These are phyloP conservation scores for Pseudogymnoascus sp. DNA, from an alignment of 2,329 filamentous ascomycete species.

Conservation along the genomic window DNA sequence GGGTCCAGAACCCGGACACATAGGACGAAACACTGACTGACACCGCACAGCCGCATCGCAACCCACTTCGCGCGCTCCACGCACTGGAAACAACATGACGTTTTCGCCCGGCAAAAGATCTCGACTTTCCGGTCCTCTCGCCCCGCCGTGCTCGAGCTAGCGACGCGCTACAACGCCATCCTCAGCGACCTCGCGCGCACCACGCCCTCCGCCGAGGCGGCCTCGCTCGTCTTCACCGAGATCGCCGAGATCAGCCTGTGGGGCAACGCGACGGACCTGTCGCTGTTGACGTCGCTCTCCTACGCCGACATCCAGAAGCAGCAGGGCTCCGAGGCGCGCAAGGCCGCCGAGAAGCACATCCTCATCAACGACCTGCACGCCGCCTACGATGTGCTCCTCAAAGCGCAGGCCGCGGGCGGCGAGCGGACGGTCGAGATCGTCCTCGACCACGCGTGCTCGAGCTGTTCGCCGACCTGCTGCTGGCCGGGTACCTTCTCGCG, in stretches of 20 bases:
- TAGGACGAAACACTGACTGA: constrained; percentile 18
- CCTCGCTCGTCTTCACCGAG: constrained; percentile 75
- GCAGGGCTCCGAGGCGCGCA: constrained; percentile 81
- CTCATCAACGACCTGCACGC: constrained; percentile 74
- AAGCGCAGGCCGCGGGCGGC: constrained; percentile 56
- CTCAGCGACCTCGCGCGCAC: constrained; percentile 37
- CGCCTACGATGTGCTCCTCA: constrained; percentile 63
- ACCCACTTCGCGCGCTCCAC: constrained; percentile 69
- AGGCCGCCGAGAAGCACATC: constrained; percentile 85
- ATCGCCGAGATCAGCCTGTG: constrained; percentile 96
- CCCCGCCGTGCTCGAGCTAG: constrained; percentile 75
- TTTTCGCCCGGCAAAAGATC: constrained; percentile 86
- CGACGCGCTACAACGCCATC: constrained; percentile 69
- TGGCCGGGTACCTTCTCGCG: constrained; percentile 83
- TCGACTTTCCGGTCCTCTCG: constrained; percentile 88
- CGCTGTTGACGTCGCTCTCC: constrained; percentile 78
- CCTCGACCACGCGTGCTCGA: constrained; percentile 94
- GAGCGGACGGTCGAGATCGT: constrained; percentile 82
- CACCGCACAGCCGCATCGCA: constrained; percentile 62
- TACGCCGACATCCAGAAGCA: constrained; percentile 97
- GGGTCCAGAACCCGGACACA: background rate
- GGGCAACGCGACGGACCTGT: constrained; percentile 95
- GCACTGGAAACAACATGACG: constrained; percentile 85
- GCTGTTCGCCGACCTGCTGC: constrained; percentile 87
- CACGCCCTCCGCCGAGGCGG: constrained; percentile 56